Base-by-base conservation (phyloP, 441 rosid genomes). In the Populus hybrid region DNA sequence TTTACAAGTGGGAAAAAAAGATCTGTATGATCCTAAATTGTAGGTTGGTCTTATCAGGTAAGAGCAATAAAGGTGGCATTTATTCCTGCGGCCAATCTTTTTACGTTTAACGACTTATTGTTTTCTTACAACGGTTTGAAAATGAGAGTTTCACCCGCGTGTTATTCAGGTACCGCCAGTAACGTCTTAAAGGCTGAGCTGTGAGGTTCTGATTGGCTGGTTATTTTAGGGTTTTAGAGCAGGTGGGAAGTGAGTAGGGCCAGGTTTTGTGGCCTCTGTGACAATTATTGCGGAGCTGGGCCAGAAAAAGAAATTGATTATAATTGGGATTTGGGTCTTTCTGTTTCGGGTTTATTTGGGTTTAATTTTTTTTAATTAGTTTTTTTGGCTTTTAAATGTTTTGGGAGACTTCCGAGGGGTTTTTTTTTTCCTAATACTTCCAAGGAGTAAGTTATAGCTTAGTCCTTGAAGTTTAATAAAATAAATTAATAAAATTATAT, bases 41-140 rank as follows among this genome's bases (percentile, higher is more conserved):
- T 18, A 50, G 59, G n/a, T 16, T 50, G 8, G 59, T 50, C 59
- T 50, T 50, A 50, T 50, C 59, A 53, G 64, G 36, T n/a, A 75
- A 78, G 40, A 65, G 82, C 76, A 82, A 74, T 80, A 82, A 83
- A 69, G 81, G 72, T 50, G 76, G 81, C 83, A 81, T 84, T 87
- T 38, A 69, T 80, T 75, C 74, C 18, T 53, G 81, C 63, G 80
- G 69, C 77, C 64, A 76, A 64, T 73, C 70, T 61, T 78, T 64
- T 73, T 53, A 74, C 76, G 81, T 78, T 82, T 59, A 50, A 50
- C 59, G 59, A 72, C 53, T 67, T 72, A 68, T 59, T 73, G 53
- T 75, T 68, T 78, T 80, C 72, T 24, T 68, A 18, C 76, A 78
- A 82, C 80, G 75, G 81, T 26, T 56, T 66, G 70, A 77, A 67